phyloP scores from a whole-genome alignment of 108 stramenopile species.

The Cyclotella kingstonii region DNA sequence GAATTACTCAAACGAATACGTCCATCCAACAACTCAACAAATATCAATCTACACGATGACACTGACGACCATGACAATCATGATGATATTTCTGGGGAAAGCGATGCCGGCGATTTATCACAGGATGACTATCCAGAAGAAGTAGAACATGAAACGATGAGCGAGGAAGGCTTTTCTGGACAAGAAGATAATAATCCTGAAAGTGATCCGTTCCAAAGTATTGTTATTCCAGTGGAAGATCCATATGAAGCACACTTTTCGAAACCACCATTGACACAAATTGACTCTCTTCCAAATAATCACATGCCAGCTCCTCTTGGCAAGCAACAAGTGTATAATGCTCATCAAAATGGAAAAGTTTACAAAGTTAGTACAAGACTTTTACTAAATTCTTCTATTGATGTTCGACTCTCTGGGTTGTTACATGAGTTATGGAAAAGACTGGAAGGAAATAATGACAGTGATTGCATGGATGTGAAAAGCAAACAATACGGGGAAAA shows the following conservation, averaged over 20 bases:
- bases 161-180: too few species aligned
- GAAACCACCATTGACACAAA: conserved; percentile 19
- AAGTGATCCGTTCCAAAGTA: not conserved
- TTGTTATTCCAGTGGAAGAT: conserved; percentile 17
- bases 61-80: conserved; percentile 20
- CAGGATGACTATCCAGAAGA: too few species aligned
- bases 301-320: not conserved
- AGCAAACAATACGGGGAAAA: not conserved
- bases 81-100: conserved; percentile 1
- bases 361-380: conserved; percentile 5
- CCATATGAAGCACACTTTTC: conserved; percentile 49
- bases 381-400: conserved; percentile 15
- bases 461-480: not conserved
- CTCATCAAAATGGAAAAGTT: conserved; percentile 8
- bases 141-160: too few species aligned
- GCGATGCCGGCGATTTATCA: too few species aligned
- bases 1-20: conserved; percentile 16
- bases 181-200: not conserved
- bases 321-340: conserved; percentile 5
- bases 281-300: conserved; percentile 4
- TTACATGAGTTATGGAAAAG: conserved; percentile 23
- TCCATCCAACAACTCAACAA: conserved; percentile 3
- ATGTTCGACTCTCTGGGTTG: conserved; percentile 32
- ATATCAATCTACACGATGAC: conserved; percentile 6
- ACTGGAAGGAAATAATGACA: not conserved